Base-by-base conservation (phyloP, 2,329 filamentous ascomycete species). In the Chaetomiaceae sp. region DNA sequence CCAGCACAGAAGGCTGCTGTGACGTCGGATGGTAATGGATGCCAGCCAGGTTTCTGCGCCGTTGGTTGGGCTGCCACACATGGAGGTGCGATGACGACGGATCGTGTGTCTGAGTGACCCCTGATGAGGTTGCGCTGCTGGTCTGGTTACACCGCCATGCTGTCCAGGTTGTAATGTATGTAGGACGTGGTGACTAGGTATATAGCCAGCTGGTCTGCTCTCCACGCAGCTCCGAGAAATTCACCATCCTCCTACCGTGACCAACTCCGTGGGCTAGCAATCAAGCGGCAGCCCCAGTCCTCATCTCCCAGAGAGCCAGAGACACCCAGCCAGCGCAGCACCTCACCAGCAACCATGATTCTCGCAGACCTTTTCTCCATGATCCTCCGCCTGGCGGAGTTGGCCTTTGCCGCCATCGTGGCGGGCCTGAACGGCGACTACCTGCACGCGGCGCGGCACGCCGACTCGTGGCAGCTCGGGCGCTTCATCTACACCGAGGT, bases 401-500 rank as follows among this genome's bases (percentile, higher is more conserved):
- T 90, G 53, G 79, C 73, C 58, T 88, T 85, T 60, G 82, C 77
- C n/a, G 74, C 78, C 55, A 83, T 88, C 50, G 81, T 88, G 42
- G 80, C 83, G 19, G 85, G 83, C 50, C 71, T 88, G 51, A 79
- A 83, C 48, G 83, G 82, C 42, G 63, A 78, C 54, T 84, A 84
- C 62, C 76, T 89, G 20, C 74, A 80, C 60, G 55, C 65, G 3
- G 68, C 69, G 41, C 50, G 68, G 18, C 54, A 68, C 27, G 63
- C 70, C 29, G 70, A 72, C 43, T 65, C 70, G 49, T 81, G 77
- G 73, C 67, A 72, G 15, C 67, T 76, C 32, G 80, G 74, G 29
- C 81, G 85, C 47, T 81, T 83, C 68, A 87, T 90, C 66, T 90
- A 88, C 70, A 78, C 84, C 37, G 78, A 85, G 59, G 78, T 87